Base-by-base conservation (phyloP, 768 basidiomycete species). In the Boletus pseudopeckii region DNA sequence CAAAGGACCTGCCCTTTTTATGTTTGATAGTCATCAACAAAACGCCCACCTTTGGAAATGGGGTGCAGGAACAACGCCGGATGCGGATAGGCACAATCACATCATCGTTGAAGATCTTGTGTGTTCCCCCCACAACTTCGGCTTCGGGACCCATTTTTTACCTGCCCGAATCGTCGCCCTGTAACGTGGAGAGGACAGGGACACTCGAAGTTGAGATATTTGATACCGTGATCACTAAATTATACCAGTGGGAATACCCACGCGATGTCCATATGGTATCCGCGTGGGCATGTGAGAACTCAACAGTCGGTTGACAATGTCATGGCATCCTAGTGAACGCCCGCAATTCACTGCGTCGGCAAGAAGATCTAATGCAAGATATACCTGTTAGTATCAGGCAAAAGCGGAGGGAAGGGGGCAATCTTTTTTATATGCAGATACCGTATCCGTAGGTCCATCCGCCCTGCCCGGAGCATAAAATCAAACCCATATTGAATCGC, bases 51-150 rank as follows among this genome's bases (percentile, higher is more conserved):
- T 52, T 45, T 54, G 45, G 48, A 59, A 61, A 59, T 52, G 45
- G 46, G 34, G 26, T 45, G 28, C 51, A 33, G 41, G 28, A 54
- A 55, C 36, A 37, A 46, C 44, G n/a, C 44, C 24, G 4, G 39
- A 52, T 62, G 46, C 26, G 40, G 59, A 51, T 53, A 64, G 52
- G 47, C 30, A 64, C 56, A 14, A 64, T 65, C 52, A 48, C 45
- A 60, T 53, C 57, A 53, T 22, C 28, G 44, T 30, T 48, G 36
- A 24, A 24, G 24, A 53, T 43, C 41, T 39, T 39, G 26, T 50
- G 47, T 20, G 33, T 30, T 26, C 50, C n/a, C 22, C 30, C 18
- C 39, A 47, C 10, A 53, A 45, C 42, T 57, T 47, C 34, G 48
- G 45, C 32, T 45, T 20, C 37, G 48, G 45, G 30, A 22, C 38